Evolutionary conservation across 2,329 filamentous ascomycete genomes (phyloP), one percentile per base, ranked within the genome.

Genomic region (Fusarium sp.): DNA sequence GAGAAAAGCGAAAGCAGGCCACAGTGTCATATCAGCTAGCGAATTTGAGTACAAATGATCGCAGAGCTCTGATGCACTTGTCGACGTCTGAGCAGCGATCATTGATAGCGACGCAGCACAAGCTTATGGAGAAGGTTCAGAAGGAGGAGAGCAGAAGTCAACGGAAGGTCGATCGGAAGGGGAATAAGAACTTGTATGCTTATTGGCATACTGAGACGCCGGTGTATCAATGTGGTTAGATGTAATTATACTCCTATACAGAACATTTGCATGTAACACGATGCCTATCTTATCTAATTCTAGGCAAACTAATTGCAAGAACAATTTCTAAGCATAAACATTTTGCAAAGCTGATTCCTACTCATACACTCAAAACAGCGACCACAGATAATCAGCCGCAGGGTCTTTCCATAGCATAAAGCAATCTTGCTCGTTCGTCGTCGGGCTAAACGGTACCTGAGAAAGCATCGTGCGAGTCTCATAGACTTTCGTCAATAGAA

Each of bases 191-290:
- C 22, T 1, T 63, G 11, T 63, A 63, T 30, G 60, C 60, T 26
- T 63, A 63, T 26, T 63, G 60, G 60, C 3, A 63, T 26, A 63
- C 60, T 1, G 60, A 63, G 26, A 63, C 50, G 2, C 60, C 60
- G 0, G 60, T 63, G 1, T 63, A 63, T 5, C 32, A 14, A 5
- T 63, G 60, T 17, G 60, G 60, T 15, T 63, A 63, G 40, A 30
- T 50, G 14, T 14, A 4, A 6, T 7, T 30, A n/a, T n/a, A n/a
- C n/a, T n/a, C n/a, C n/a, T n/a, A n/a, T n/a, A n/a, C n/a, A n/a
- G n/a, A n/a, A n/a, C n/a, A n/a, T n/a, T n/a, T n/a, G 10, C 28
- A 30, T 30, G 5, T 30, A 13, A 6, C 1, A 17, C 9, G 4
- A 10, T 19, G 8, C 2, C 4, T 5, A 11, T 39, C 4, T 17